Percentiles rank a stretch among this genome's conserved stretches.
Evolutionary conservation across 208 protist species (phyloP).

Genomic region (Leishmania amazonensis): DNA sequence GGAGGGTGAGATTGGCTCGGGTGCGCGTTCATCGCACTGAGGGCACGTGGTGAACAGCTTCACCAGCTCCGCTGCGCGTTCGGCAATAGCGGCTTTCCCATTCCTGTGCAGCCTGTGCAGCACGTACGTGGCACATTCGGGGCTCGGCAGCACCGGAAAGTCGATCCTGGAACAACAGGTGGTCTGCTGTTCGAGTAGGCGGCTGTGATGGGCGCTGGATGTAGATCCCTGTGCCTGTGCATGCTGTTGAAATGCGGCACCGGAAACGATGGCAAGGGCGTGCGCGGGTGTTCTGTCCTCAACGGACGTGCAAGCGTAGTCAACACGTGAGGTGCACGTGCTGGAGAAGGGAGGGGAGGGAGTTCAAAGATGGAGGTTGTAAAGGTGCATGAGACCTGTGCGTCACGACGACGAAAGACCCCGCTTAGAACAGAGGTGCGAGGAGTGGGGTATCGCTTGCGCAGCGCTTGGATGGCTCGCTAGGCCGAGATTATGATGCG

Average conservation of each 20-base stretch:
- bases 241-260: not conserved
- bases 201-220: not conserved
- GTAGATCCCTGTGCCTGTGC: not conserved
- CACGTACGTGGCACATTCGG: constrained; percentile 1
- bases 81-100: not conserved
- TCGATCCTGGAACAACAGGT: constrained; percentile 7
- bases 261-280: not conserved
- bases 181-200: not conserved
- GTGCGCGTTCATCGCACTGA: not conserved
- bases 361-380: not conserved
- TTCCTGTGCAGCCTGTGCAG: not conserved
- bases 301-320: not conserved
- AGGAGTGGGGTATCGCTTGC: not conserved
- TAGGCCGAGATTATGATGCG: not conserved
- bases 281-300: not conserved
- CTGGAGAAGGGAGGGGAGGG: not conserved
- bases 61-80: not conserved
- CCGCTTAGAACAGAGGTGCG: not conserved
- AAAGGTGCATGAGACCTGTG: not conserved
- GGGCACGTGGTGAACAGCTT: not conserved
- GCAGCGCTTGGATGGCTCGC: not conserved
- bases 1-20: not conserved
- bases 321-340: not conserved
- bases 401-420: not conserved
- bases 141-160: constrained; percentile 5